These are phyloP conservation scores for Ailanthus altissimus DNA, from an alignment of 345 rosid genomes.

Conservation along the genomic window DNA sequence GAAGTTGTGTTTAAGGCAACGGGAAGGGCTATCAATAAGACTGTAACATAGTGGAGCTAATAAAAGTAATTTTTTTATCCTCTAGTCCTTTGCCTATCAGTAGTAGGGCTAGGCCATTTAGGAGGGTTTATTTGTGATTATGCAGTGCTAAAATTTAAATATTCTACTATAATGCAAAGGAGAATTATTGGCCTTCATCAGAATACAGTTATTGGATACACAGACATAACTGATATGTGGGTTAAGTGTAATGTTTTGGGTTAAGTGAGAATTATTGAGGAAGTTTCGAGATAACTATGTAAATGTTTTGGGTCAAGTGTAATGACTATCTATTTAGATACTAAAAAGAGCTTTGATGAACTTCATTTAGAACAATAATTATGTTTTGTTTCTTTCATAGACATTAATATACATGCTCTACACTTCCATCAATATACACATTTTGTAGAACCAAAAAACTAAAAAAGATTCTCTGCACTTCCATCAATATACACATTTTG, in stretches of 20 bases:
- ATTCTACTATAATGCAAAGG: slow-evolving; percentile 52
- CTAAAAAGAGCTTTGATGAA: too few species aligned
- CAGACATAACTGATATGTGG: slow-evolving; percentile 90
- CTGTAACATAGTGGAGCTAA: slow-evolving; percentile 90
- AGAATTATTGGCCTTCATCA: slow-evolving; percentile 95
- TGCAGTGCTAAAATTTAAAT: slow-evolving; percentile 22
- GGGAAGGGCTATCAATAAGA: slow-evolving; percentile 98
- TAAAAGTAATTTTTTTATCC: slow-evolving; percentile 55
- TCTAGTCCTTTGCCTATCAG: background rate
- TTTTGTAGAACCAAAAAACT: background rate
- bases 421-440: background rate
- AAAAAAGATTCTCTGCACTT: background rate
- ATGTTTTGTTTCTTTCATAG: background rate
- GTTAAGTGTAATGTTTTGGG: too few species aligned
- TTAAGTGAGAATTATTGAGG: too few species aligned
- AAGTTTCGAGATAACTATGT: too few species aligned
- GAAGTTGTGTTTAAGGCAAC: slow-evolving; percentile 92
- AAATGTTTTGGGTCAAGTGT: too few species aligned
- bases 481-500: background rate
- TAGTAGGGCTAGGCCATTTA: background rate
- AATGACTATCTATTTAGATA: too few species aligned
- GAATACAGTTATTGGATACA: slow-evolving; percentile 81
- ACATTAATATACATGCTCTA: slow-evolving; percentile 11
- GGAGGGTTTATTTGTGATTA: background rate
- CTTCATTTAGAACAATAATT: too few species aligned